These are phyloP conservation scores for Fagus sylvatica DNA, from an alignment of 306 rosid species.

Conservation along the genomic window DNA sequence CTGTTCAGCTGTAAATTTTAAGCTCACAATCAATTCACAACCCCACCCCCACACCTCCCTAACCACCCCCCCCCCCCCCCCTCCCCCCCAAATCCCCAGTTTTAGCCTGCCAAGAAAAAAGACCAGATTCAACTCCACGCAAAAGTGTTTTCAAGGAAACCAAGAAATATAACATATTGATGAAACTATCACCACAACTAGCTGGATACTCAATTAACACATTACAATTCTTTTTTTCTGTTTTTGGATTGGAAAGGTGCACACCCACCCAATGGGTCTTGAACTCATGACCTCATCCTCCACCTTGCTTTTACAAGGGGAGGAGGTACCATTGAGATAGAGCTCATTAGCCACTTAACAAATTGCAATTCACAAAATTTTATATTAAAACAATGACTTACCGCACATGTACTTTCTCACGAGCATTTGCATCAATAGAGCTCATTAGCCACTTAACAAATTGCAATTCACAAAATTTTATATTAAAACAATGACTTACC, in stretches of 20 bases:
- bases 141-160: background rate
- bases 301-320: no score
- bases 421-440: conserved; percentile 54
- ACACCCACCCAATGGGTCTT: no score
- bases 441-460: background rate
- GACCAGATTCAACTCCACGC: background rate
- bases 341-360: background rate
- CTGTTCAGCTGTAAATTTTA: background rate
- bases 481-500: conserved; percentile 48
- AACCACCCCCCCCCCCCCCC: no score
- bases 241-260: no score
- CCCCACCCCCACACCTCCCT: background rate
- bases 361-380: conserved; percentile 21
- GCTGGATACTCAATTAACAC: background rate
- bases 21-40: conserved; percentile 18
- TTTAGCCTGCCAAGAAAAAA: background rate
- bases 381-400: conserved; percentile 34
- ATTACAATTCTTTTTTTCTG: no score
- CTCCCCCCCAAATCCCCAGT: background rate
- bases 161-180: background rate
- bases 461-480: conserved; percentile 22
- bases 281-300: no score
- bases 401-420: conserved; percentile 86
- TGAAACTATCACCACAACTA: background rate
- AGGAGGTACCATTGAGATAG: no score